Evolutionary conservation across 169 alveolate genomes (phyloP), one percentile per base, ranked within the genome.

Genomic region (Cryptosporidium ubiquitum): DNA sequence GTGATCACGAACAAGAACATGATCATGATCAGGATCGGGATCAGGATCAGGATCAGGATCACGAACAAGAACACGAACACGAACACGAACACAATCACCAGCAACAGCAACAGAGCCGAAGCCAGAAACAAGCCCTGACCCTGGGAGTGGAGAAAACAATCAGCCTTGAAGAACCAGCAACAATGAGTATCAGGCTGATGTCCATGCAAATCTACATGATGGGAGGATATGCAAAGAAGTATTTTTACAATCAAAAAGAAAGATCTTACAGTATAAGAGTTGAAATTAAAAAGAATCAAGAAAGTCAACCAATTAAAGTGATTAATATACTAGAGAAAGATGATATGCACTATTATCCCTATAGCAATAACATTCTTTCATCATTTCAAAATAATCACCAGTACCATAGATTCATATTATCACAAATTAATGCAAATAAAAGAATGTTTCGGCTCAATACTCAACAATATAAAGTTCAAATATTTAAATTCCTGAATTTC

Each of bases 151-250:
- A 20, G 37, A 55, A 26, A n/a, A 31, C 37, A 7, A 12, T 42
- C 66, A 7, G 2, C 66, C 5, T 4, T 14, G 37, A 5, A 31
- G 10, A n/a, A 55, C 37, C 9, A 55, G 35, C 37, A 7, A 7
- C 66, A 5, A 10, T 7, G 20, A 55, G 5, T 18, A 1, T 55
- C 16, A 55, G 35, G n/a, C 66, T 55, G 35, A n/a, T 9, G 37
- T 26, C 16, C 40, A 51, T 70, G 66, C 51, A 57, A 47, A n/a
- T 70, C 29, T 42, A 47, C 29, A 42, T 70, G 6, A 35, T 70
- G 31, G 61, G 68, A 18, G 84, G 84, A 49, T 49, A 42, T 70
- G 84, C 66, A 18, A 47, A 37, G 10, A 70, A 47, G 23, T 44
- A 70, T 2, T 44, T 70, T 44, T 44, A 44, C 7, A 12, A 70